Base-by-base conservation (phyloP, 2,329 filamentous ascomycete genomes). In the Pseudodiploospora longispora region DNA sequence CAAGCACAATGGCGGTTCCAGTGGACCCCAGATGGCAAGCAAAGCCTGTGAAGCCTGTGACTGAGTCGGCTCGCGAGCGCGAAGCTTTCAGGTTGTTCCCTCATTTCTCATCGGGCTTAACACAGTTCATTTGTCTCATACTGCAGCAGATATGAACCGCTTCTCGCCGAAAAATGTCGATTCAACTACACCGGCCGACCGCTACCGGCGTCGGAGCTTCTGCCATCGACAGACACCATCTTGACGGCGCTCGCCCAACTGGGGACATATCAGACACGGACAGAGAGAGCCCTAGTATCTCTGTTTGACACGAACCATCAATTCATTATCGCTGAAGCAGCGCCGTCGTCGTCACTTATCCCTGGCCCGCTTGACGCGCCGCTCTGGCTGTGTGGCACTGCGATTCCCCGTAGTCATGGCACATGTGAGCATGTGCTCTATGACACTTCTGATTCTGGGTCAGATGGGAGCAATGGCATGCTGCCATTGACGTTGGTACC, bases 211-310 rank as follows among this genome's bases (percentile, higher is more conserved):
- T 48, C 53, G 5, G 49, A 52, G 10, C 52, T 64, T 6, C 35
- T 50, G 3, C 52, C 58, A 7, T 61, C 59, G 38, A 47, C 52
- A n/a, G 68, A 72, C 42, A 51, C 60, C 7, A 58, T 59, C 41
- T 61, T 78, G 37, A 74, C 70, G 2, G 66, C 69, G 5, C 67
- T 76, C 41, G 72, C 73, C 19, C 71, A 77, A 52, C 62, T 77
- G 4, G 72, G 64, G 1, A 61, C 66, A 5, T 56, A 68, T 42
- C 64, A 68, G 10, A 58, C 75, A 4, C 59, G 65, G n/a, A 63
- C 61, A 4, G 55, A 61, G 19, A 65, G 72, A 30, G 59, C 64
- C 10, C 51, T 76, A 27, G 64, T 78, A 39, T 77, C 74, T 2
- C 58, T 78, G 12, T 76, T 78, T 47, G 74, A 75, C 49, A 57